A percentile compares a stretch with the other conserved stretches of the same genome.
Conservation (phyloP, 805 yeast genomes). For the Teunomyces atbi region DNA sequence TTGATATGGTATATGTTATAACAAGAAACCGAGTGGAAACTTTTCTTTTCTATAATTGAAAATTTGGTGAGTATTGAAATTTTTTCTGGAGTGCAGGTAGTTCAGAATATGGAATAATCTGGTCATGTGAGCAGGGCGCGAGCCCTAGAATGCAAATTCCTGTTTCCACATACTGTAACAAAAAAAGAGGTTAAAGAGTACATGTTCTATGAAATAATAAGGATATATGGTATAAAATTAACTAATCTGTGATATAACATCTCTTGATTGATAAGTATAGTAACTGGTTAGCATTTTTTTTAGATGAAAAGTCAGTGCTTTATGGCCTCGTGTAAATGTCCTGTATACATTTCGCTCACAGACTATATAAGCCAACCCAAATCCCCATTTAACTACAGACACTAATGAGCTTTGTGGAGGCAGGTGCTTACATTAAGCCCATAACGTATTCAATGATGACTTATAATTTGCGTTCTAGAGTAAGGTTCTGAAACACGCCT, state of each 20-base stretch:
- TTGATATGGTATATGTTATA: conserved; percentile 4
- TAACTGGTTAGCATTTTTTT: too few relatives aligned
- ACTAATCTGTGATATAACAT: too few relatives aligned
- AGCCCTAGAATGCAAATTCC: neutral
- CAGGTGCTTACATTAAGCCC: conserved; percentile 4
- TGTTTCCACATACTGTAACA: too few relatives aligned
- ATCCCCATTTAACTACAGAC: neutral
- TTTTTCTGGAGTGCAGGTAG: conserved; percentile 5
- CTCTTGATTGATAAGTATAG: too few relatives aligned
- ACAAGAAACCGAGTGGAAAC: conserved; percentile 3
- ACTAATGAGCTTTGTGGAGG: conserved; percentile 4
- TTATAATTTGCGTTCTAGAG: conserved; percentile 50
- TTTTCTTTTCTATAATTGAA: conserved; percentile 2
- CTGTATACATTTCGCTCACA: neutral
- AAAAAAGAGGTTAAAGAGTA: too few relatives aligned
- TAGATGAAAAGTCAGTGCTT: too few relatives aligned
- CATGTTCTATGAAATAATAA: too few relatives aligned
- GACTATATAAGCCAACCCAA: neutral
- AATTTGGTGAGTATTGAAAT: conserved; percentile 5
- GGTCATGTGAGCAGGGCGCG: neutral
- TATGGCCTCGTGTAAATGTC: neutral
- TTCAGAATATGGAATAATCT: neutral
- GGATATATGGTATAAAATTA: too few relatives aligned
- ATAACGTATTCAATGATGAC: conserved; percentile 32
- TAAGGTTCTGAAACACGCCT: conserved; percentile 42